Evolutionary conservation across 1,139 yeast species (phyloP), one percentile per base, ranked within the genome.

Genomic region (Geotrichum reessii): DNA sequence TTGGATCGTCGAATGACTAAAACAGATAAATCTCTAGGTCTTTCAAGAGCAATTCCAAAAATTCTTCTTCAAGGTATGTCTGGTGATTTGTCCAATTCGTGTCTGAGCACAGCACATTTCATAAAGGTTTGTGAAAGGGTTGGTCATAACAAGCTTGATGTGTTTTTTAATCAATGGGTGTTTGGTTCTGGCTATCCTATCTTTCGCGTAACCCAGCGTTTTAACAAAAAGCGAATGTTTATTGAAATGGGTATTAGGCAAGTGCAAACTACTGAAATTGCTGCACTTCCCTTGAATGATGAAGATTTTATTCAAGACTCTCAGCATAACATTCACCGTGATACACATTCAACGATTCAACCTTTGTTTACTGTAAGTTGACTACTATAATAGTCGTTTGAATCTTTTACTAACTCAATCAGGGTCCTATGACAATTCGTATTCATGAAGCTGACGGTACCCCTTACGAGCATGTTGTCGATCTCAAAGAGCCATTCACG

Each of bases 361-460:
- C 76, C 81, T 2, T 80, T 84, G 1, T 89, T 89, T 65, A 80
- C 87, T 11, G 61, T 58, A 47, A 44, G 61, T 55, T 37, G 9
- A n/a, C n/a, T 37, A 40, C 17, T 33, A 21, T 47, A 19, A 25
- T 9, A 12, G 3, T 22, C n/a, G 27, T 19, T 31, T 9, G n/a
- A 22, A 21, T 3, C 12, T 27, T 17, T n/a, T 27, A 37, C 21
- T 25, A 12, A 42, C 53, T 48, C 52, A 28, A 25, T 28, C 49
- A 58, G 12, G 99, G 99, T 0, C 97, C 99, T 0, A 90, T 95
- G 88, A 95, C 99, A 0, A 88, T 95, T 48, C 78, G 99, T 67
- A 92, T 95, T 50, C 99, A 95, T 70, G 99, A 95, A 71, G 95
- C 97, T 0, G 99, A 95, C 72, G 99, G 99, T n/a, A 90, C 98